Percentiles rank a stretch among this genome's conserved stretches.
phyloP scores from a whole-genome alignment of 1,139 yeast genomes.

The Lodderomyces jiufengensis region DNA sequence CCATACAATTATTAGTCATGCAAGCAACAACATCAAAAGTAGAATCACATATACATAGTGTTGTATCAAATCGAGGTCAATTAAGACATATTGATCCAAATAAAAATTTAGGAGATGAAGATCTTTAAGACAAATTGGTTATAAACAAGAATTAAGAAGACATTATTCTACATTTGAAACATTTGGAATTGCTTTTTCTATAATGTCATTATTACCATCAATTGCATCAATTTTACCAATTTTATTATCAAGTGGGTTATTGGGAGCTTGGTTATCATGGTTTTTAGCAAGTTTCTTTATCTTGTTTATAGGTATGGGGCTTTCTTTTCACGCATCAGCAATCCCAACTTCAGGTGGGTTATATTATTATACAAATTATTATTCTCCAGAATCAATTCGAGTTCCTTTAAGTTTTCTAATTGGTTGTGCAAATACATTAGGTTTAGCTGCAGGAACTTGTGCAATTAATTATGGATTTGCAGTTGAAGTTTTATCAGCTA shows the following conservation, averaged over 20 bases:
- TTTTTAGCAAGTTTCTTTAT: constrained; percentile 57
- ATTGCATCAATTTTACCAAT: constrained; percentile 35
- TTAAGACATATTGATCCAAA: constrained; percentile 25
- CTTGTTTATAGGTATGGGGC: constrained; percentile 55
- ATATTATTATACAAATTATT: constrained; percentile 52
- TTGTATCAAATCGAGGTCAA: no score
- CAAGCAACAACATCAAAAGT: no score
- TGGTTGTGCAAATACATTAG: constrained; percentile 36
- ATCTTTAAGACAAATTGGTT: constrained; percentile 50
- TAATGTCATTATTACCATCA: constrained; percentile 51
- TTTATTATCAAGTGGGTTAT: constrained; percentile 41
- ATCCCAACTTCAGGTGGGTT: constrained; percentile 73
- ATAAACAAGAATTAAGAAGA: constrained; percentile 49
- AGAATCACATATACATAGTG: no score
- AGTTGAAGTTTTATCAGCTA: constrained; percentile 33
- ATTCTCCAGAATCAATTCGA: constrained; percentile 28
- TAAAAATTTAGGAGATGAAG: constrained; percentile 37
- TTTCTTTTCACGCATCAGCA: constrained; percentile 65
- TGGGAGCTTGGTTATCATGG: constrained; percentile 70
- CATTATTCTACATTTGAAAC: constrained; percentile 47
- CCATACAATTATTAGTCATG: no score
- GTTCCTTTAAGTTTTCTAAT: constrained; percentile 45
- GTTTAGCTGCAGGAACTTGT: constrained; percentile 36
- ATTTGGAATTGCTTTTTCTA: constrained; percentile 51
- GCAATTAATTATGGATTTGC: constrained; percentile 40